A percentile compares a stretch with the other conserved stretches of the same genome.
phyloP scores from a whole-genome alignment of 257 asterid species.

The Solanum boliviense region DNA sequence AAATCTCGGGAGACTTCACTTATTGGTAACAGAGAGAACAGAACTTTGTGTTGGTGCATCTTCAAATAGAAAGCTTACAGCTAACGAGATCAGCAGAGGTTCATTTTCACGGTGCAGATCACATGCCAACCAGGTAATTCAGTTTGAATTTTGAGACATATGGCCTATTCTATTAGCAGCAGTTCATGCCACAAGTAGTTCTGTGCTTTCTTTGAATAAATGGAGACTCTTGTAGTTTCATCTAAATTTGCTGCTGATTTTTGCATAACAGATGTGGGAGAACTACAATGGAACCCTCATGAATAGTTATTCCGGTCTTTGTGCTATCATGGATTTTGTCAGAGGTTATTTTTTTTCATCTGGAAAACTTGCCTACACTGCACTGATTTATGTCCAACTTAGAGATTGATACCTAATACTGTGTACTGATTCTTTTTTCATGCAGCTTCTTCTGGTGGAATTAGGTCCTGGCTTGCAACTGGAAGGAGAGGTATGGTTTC shows the following conservation, averaged over 20 bases:
- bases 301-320: conserved; percentile 71
- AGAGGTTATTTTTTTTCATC: conserved; percentile 32
- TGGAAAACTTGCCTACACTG: neutral
- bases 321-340: conserved; percentile 48
- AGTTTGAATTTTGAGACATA: neutral
- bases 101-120: conserved; percentile 58
- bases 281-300: conserved; percentile 57
- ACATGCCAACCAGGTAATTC: conserved; percentile 65
- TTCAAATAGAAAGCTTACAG: conserved; percentile 43
- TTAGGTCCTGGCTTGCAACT: conserved; percentile 77
- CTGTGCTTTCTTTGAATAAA: neutral
- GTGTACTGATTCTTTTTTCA: conserved; percentile 5
- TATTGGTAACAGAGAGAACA: conserved; percentile 29
- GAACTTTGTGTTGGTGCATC: conserved; percentile 68
- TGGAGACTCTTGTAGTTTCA: neutral
- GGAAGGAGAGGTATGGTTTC: conserved; percentile 52
- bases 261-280: conserved; percentile 69
- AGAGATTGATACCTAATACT: neutral
- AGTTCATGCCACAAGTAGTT: neutral
- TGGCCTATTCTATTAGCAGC: neutral
- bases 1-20: conserved; percentile 35
- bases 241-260: neutral
- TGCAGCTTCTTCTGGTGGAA: conserved; percentile 40
- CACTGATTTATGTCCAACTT: neutral
- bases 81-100: conserved; percentile 49